Evolutionary conservation across 805 yeast species (phyloP), one percentile per base, ranked within the genome.

Genomic region (Wickerhamiella kurtzmanii): DNA sequence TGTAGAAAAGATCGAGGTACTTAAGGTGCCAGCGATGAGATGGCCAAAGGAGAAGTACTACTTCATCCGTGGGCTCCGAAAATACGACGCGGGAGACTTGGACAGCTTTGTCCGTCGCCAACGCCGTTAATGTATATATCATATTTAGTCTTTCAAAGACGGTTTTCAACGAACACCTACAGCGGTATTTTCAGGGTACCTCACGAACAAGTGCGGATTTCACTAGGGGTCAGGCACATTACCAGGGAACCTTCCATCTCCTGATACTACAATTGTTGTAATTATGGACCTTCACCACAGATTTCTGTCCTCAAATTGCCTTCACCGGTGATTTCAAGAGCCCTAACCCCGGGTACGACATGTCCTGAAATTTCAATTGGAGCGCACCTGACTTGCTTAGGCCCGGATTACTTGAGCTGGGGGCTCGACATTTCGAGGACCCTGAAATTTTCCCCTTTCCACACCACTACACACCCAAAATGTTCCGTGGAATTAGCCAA

Each of bases 41-140:
- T 77, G 82, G 70, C 71, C 73, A 52, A 78, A 95, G 75, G 77
- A 78, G 66, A 89, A 85, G 71, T 89, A 86, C 57, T 88, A 81
- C 72, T 92, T 85, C 66, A 82, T 92, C 60, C 82, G 96, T 68
- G 81, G 63, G 25, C 67, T 56, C 49, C 62, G 62, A 50, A 70
- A 60, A 50, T 60, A 61, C 48, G 67, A 64, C 49, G 67, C 62
- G 11, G 65, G 66, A 16, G 66, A 63, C 45, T 53, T 63, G 22
- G 67, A 63, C 43, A 53, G 60, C 13, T 61, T 58, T 36, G 56
- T 62, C 37, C 53, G 65, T 19, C 58, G 60, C 44, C 61, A 60
- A 48, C 56, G 57, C 42, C 50, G 32, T 25, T 25, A 25, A 25
- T 25, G 32, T 25, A 25, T 25, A 25, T 25, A 25, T n/a, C n/a